These are phyloP conservation scores for Aspergillus funiculosus DNA, from an alignment of 495 filamentous ascomycete genomes.

Conservation along the genomic window DNA sequence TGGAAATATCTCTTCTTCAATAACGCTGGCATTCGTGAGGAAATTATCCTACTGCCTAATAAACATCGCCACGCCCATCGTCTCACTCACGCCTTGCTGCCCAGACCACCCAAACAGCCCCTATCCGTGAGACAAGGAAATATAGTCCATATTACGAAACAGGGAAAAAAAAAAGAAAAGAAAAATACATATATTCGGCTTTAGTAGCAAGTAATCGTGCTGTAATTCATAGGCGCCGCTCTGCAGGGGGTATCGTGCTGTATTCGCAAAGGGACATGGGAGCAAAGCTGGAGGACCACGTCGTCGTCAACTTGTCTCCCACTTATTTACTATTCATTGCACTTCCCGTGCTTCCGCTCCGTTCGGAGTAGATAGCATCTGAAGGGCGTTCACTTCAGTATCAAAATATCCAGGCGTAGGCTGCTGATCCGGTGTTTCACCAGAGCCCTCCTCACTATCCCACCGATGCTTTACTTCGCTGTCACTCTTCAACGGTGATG, in stretches of 20 bases:
- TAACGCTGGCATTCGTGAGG: not conserved
- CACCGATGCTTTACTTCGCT: not conserved
- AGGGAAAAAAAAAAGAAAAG: conserved; percentile 4
- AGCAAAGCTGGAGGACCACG: no score
- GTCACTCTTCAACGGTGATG: not conserved
- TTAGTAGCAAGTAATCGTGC: no score
- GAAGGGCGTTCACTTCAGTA: not conserved
- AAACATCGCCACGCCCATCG: no score
- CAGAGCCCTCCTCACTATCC: not conserved
- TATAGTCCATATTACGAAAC: not conserved
- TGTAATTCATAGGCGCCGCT: no score
- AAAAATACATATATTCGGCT: not conserved
- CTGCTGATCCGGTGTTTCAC: no score
- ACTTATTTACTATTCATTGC: no score
- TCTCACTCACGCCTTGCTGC: not conserved
- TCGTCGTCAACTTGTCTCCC: no score
- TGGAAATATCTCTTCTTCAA: no score
- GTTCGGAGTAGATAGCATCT: no score
- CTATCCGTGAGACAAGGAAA: not conserved
- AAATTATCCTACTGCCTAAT: not conserved
- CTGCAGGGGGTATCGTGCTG: no score
- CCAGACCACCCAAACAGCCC: not conserved
- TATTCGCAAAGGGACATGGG: no score
- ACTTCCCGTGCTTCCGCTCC: no score
- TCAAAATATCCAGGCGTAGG: not conserved